Base-by-base conservation (phyloP, 108 stramenopile genomes). In the Cyclotella baltica region DNA sequence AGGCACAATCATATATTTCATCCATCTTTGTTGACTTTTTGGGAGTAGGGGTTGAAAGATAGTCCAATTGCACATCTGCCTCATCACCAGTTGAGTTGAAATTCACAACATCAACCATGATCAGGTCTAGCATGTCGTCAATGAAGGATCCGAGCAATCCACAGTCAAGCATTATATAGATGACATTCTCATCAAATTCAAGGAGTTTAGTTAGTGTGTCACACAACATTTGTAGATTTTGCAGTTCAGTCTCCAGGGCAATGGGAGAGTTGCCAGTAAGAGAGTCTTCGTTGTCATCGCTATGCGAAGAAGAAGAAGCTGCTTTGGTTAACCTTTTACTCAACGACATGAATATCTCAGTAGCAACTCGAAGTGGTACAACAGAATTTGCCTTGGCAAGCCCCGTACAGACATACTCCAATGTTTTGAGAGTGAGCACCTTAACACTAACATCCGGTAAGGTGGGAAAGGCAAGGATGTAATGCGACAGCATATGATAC, bases 371-470 rank as follows among this genome's bases (percentile, higher is more conserved):
- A 29, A 98, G 76, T 16, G 95, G 93, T 43, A 89, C 87, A 16
- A 83, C 48, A 25, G 91, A 89, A 50, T 93, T 78, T 29, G 92
- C 74, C 28, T 87, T 88, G 19, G 87, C 79, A 22, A 97, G 76
- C 46, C 93, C 96, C 0, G 94, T 95, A 57, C 94, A 90, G 16
- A 97, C 93, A 68, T 91, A 97, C 73, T 98, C 97, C 33, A 97
- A 67, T 38, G 96, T 96, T 83, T 96, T 97, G 68, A 98, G 76
- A 16, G 93, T 89, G n/a, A 97, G 69, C 9, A 90, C 86, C 83
- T 98, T 97, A 35, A 97, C 90, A 67, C 88, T 93, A 23, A 85
- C 83, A 71, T 93, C 93, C 48, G 72, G 73, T 62, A 96, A 93
- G 37, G 93, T 88, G 10, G 97, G 95, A 68, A 96, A 92, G 18